Evolutionary conservation across 208 protist genomes (phyloP).

Genomic region (Crithidia sp.): DNA sequence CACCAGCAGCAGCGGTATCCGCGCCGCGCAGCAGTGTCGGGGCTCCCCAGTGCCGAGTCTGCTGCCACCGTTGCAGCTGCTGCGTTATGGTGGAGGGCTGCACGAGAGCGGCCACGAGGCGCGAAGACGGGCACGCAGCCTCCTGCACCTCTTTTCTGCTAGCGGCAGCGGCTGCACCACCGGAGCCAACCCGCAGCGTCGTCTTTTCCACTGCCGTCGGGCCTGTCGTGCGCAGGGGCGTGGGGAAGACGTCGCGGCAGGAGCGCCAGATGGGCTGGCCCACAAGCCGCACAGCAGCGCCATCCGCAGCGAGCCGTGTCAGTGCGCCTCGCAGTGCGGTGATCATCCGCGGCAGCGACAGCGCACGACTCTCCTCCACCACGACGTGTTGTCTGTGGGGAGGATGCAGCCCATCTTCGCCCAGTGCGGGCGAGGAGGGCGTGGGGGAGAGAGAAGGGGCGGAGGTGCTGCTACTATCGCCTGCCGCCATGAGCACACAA

Average conservation of each 20-base stretch:
- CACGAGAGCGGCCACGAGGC: constrained; percentile 14
- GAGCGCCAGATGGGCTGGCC: constrained; percentile 16
- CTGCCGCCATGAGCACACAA: constrained; percentile 24
- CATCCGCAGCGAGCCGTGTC: not conserved
- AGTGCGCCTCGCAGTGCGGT: constrained; percentile 12
- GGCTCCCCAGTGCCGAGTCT: constrained; percentile 32
- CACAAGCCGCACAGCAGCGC: constrained; percentile 2
- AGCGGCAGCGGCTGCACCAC: too few species aligned
- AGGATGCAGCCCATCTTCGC: too few species aligned
- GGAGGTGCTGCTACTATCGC: too few species aligned
- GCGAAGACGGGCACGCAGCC: not conserved
- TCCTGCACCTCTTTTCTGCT: too few species aligned
- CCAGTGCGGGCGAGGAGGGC: too few species aligned
- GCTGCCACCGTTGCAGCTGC: constrained; percentile 41
- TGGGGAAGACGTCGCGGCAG: constrained; percentile 18
- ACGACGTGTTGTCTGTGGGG: too few species aligned
- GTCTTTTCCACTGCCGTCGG: not conserved
- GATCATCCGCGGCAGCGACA: constrained; percentile 18
- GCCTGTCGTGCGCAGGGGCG: not conserved
- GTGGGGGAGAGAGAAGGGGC: too few species aligned
- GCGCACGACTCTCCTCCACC: not conserved
- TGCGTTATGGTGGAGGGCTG: constrained; percentile 28
- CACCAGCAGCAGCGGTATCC: too few species aligned
- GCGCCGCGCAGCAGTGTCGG: constrained; percentile 1
- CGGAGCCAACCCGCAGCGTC: not conserved